These are phyloP conservation scores for Mycogone perniciosa DNA, from an alignment of 2,329 filamentous ascomycete genomes.

Conservation along the genomic window DNA sequence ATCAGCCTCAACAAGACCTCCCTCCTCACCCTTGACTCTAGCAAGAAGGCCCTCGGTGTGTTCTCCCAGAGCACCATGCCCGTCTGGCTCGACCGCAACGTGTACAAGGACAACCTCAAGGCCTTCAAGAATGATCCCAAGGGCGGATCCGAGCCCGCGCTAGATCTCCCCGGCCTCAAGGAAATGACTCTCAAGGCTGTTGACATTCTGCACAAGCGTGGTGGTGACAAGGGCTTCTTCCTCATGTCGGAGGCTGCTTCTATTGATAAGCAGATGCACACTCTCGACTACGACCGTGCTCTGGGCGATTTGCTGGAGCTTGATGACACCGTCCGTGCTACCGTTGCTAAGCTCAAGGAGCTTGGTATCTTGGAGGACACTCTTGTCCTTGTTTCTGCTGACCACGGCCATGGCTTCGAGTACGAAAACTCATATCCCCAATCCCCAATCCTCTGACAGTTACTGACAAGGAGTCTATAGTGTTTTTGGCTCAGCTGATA, in stretches of 20 bases:
- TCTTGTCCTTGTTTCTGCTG: conserved; percentile 73
- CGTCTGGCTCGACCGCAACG: conserved; percentile 80
- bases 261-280: conserved; percentile 88
- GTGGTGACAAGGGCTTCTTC: conserved; percentile 70
- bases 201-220: conserved; percentile 64
- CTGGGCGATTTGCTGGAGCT: conserved; percentile 80
- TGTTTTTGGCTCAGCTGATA: conserved; percentile 77
- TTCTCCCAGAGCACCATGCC: conserved; percentile 71
- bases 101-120: conserved; percentile 66
- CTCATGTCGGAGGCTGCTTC: conserved; percentile 82
- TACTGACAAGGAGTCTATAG: conserved; percentile 17
- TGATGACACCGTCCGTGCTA: conserved; percentile 74
- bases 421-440: conserved; percentile 18
- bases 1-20: conserved; percentile 69
- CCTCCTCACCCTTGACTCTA: conserved; percentile 50
- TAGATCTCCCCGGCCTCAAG: conserved; percentile 75
- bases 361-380: conserved; percentile 67
- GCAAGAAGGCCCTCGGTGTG: conserved; percentile 64
- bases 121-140: conserved; percentile 61
- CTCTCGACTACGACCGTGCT: conserved; percentile 77
- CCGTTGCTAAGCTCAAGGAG: conserved; percentile 60
- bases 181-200: conserved; percentile 87
- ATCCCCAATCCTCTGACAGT: conserved; percentile 5
- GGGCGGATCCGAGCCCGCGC: conserved; percentile 56
- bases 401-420: conserved; percentile 86